phyloP scores from a whole-genome alignment of 768 basidiomycete species.

The Leccinum sublutescens region DNA sequence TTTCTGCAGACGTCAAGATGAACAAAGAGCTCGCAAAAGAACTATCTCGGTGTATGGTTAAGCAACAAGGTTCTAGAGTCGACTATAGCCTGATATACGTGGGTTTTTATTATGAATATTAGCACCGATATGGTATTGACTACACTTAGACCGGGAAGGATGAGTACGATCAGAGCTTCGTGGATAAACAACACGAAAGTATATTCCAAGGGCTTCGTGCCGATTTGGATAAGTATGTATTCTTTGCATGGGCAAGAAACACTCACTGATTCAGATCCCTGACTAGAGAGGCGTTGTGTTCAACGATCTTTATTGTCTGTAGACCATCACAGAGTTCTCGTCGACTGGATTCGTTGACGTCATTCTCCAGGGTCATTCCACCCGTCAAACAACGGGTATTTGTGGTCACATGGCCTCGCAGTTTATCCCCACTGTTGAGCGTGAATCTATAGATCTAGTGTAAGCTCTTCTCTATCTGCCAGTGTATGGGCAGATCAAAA shows the following conservation, averaged over 20 bases:
- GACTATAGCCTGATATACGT: constrained; percentile 12
- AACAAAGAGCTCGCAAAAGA: background rate
- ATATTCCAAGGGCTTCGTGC: constrained; percentile 12
- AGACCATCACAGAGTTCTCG: too few relatives aligned
- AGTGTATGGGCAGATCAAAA: background rate
- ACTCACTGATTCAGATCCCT: background rate
- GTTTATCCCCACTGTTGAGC: background rate
- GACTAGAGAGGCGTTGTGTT: constrained; percentile 51
- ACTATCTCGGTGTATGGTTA: background rate
- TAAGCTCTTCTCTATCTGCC: background rate
- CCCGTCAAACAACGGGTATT: background rate
- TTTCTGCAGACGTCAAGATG: background rate
- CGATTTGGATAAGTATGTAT: constrained; percentile 12
- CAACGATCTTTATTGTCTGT: constrained; percentile 79
- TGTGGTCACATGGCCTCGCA: background rate
- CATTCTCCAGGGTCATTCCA: background rate
- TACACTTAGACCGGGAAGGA: constrained; percentile 5
- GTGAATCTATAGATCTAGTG: background rate
- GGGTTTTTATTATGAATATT: background rate
- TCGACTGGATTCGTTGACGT: background rate
- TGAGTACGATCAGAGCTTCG: constrained; percentile 2
- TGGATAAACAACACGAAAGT: background rate
- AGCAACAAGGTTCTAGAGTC: background rate
- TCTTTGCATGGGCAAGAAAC: background rate
- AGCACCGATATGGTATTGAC: background rate